These are phyloP conservation scores for Tubosaeta sp. DNA, from an alignment of 768 basidiomycete species.

Conservation along the genomic window DNA sequence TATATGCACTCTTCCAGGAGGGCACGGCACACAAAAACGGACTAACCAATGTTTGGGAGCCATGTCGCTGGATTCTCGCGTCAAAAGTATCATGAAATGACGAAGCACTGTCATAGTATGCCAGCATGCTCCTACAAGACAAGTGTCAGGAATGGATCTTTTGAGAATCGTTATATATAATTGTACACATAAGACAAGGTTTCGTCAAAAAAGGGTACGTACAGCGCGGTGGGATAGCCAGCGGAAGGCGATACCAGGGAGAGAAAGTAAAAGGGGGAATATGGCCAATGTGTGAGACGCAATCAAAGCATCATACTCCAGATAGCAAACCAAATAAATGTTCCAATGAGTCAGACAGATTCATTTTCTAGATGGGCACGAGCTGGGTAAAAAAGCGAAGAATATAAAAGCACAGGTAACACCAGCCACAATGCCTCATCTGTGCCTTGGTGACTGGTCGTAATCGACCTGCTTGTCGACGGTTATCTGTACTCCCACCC, in stretches of 20 bases:
- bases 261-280: not conserved
- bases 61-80: not conserved
- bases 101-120: not conserved
- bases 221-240: not conserved
- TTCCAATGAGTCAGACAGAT: not conserved
- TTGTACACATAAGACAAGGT: not conserved
- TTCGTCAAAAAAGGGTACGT: not conserved
- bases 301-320: conserved; percentile 8
- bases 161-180: not conserved
- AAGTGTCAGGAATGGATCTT: not conserved
- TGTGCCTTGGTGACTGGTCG: conserved; percentile 28
- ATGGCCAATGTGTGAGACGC: not conserved
- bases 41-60: not conserved
- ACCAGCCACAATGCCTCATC: too few relatives aligned
- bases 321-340: not conserved
- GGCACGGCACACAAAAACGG: not conserved
- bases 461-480: conserved; percentile 55
- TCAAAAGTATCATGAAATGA: not conserved
- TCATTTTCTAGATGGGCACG: not conserved
- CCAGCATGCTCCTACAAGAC: not conserved
- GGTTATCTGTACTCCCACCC: conserved; percentile 54
- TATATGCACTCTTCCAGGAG: too few relatives aligned
- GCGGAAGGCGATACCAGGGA: not conserved
- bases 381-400: not conserved
- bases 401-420: not conserved